These are phyloP conservation scores for Magnusiomyces paraingens DNA, from an alignment of 1,139 yeast genomes.

Conservation along the genomic window DNA sequence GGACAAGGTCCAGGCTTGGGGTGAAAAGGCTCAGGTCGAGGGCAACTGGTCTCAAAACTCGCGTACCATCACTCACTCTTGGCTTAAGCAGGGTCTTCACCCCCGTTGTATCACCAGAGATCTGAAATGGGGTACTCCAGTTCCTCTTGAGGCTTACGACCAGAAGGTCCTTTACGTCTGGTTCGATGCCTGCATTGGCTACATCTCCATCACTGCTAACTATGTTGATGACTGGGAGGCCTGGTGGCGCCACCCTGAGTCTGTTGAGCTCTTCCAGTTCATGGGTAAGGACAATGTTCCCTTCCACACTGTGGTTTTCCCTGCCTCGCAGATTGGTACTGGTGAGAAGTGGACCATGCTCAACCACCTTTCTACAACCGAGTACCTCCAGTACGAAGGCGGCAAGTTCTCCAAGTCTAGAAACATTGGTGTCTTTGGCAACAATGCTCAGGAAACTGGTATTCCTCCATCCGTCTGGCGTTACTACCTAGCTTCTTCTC, in stretches of 20 bases:
- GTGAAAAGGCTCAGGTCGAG: slow-evolving; percentile 52
- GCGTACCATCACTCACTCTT: slow-evolving; percentile 75
- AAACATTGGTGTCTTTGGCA: slow-evolving; percentile 96
- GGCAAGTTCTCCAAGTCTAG: slow-evolving; percentile 97
- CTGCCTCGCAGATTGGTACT: slow-evolving; percentile 86
- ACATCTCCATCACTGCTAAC: slow-evolving; percentile 90
- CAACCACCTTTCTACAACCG: slow-evolving; percentile 89
- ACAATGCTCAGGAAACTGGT: slow-evolving; percentile 92
- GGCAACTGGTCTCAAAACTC: slow-evolving; percentile 94
- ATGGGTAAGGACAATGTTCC: slow-evolving; percentile 99
- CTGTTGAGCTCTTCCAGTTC: slow-evolving; percentile 83
- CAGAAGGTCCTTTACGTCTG: slow-evolving; percentile 93
- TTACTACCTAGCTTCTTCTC: slow-evolving; percentile 81
- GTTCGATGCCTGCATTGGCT: slow-evolving; percentile 98
- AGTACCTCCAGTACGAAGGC: slow-evolving; percentile 92
- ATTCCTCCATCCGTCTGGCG: slow-evolving; percentile 94
- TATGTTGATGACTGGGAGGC: slow-evolving; percentile 76
- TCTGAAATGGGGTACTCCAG: slow-evolving; percentile 97
- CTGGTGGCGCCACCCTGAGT: slow-evolving; percentile 91
- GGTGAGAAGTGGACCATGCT: slow-evolving; percentile 83
- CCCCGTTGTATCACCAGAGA: slow-evolving; percentile 98
- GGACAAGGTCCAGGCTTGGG: slow-evolving; percentile 67
- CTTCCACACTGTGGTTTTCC: slow-evolving; percentile 97
- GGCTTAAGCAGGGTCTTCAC: slow-evolving; percentile 89
- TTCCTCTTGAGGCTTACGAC: slow-evolving; percentile 70